Conservation (phyloP, 352 stramenopile species). For the Globisporangium paroecandrum region DNA sequence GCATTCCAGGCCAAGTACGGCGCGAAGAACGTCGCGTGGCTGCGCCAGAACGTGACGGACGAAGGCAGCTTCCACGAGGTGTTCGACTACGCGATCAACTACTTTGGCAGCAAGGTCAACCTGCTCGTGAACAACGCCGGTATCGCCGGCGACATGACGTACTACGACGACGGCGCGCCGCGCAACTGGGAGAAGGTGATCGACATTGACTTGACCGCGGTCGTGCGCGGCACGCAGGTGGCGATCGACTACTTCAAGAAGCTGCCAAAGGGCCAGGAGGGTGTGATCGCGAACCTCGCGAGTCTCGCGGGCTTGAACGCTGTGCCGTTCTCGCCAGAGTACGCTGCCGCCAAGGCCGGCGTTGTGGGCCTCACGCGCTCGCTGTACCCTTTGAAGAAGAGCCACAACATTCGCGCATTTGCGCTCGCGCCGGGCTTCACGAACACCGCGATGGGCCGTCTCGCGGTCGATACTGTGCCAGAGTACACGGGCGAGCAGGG, state of each 20-base stretch:
- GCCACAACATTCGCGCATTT: slow-evolving; percentile 68
- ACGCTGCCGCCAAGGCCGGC: slow-evolving; percentile 68
- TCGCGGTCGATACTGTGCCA: slow-evolving; percentile 30
- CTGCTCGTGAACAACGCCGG: slow-evolving; percentile 81
- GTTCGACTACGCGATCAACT: slow-evolving; percentile 57
- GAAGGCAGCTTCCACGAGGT: slow-evolving; percentile 50
- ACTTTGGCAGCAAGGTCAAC: slow-evolving; percentile 63
- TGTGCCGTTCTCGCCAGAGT: slow-evolving; percentile 58
- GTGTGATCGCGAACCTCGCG: slow-evolving; percentile 68
- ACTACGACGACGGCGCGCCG: slow-evolving; percentile 38
- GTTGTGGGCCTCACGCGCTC: slow-evolving; percentile 75
- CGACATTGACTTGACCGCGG: slow-evolving; percentile 63
- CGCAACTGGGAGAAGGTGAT: slow-evolving; percentile 62
- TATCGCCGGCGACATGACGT: slow-evolving; percentile 56
- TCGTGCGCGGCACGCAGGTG: slow-evolving; percentile 68
- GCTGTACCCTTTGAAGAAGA: slow-evolving; percentile 52
- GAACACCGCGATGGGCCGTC: slow-evolving; percentile 59
- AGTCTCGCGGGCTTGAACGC: slow-evolving; percentile 59
- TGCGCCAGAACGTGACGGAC: slow-evolving; percentile 71
- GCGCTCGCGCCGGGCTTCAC: slow-evolving; percentile 67
- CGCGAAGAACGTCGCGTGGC: slow-evolving; percentile 52
- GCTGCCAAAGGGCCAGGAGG: slow-evolving; percentile 53
- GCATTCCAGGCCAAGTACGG: slow-evolving; percentile 51
- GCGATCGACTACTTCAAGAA: slow-evolving; percentile 59
- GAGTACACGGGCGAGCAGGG: slow-evolving; percentile 57